phyloP scores from a whole-genome alignment of 108 stramenopile species.

The Epithemia pelagica region DNA sequence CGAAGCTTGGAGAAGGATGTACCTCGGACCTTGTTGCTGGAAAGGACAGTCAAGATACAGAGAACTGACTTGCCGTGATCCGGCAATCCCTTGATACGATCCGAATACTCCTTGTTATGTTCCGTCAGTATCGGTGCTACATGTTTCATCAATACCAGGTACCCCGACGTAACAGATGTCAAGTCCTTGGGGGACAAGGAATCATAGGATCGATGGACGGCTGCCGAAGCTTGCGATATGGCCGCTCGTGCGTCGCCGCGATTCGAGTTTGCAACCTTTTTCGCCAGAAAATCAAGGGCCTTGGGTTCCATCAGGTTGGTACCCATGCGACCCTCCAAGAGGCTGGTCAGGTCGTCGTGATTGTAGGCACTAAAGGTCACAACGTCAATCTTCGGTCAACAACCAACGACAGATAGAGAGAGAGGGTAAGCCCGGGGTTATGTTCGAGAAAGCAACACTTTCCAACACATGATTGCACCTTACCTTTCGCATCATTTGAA shows the following conservation, averaged over 20 bases:
- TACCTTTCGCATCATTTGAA: constrained; percentile 54
- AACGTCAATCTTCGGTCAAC: constrained; percentile 15
- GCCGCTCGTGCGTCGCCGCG: constrained; percentile 68
- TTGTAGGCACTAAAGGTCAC: constrained; percentile 52
- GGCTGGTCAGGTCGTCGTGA: constrained; percentile 35
- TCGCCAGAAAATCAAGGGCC: constrained; percentile 46
- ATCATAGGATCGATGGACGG: constrained; percentile 15
- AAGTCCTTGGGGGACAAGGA: constrained; percentile 10
- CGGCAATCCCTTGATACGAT: constrained; percentile 18
- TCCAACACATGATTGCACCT: too few species aligned
- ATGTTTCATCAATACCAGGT: neutral
- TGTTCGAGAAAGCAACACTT: neutral
- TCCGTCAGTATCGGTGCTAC: neutral
- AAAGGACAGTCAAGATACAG: constrained; percentile 35
- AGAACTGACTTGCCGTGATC: constrained; percentile 43
- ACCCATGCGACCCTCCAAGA: constrained; percentile 51
- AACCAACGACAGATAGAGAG: constrained; percentile 13
- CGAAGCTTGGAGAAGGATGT: neutral
- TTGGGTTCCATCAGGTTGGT: constrained; percentile 40
- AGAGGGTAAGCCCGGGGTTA: constrained; percentile 2
- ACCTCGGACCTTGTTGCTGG: constrained; percentile 14
- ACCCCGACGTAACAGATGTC: neutral
- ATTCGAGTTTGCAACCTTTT: constrained; percentile 38
- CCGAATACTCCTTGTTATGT: neutral
- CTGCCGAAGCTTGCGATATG: constrained; percentile 39